Conservation (phyloP, 768 basidiomycete genomes). For the Ephemerocybe angulata region DNA sequence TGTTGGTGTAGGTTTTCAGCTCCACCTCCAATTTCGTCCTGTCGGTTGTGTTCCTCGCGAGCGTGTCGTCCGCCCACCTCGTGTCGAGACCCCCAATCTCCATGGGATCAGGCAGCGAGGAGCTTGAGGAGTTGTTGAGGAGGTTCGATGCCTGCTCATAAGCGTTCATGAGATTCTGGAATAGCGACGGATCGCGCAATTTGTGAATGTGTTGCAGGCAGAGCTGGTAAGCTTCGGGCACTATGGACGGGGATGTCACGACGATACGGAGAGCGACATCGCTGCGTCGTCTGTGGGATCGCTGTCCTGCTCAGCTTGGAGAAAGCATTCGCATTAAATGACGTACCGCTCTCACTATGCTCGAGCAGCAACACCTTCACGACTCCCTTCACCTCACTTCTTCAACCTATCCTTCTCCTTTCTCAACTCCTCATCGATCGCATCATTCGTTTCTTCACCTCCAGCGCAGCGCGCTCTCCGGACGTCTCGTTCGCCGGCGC, state of each 20-base stretch:
- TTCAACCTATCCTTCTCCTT: background rate
- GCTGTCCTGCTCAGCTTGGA: too few species aligned
- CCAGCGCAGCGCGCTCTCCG: background rate
- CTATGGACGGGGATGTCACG: conserved; percentile 59
- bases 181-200: conserved; percentile 65
- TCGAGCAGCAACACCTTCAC: background rate
- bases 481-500: background rate
- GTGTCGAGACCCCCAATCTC: conserved; percentile 55
- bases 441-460: background rate
- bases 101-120: conserved; percentile 40
- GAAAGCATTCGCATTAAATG: too few species aligned
- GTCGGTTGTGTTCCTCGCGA: conserved; percentile 67
- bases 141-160: conserved; percentile 47
- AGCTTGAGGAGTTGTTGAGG: conserved; percentile 36
- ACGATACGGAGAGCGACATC: conserved; percentile 73
- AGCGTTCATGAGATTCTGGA: conserved; percentile 44
- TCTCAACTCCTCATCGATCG: background rate
- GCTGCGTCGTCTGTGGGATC: too few species aligned
- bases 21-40: conserved; percentile 87
- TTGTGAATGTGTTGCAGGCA: conserved; percentile 61
- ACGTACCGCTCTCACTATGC: background rate
- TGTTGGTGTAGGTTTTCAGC: conserved; percentile 89
- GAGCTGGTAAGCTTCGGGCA: conserved; percentile 66
- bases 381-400: background rate
- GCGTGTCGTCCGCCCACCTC: conserved; percentile 70